phyloP scores from a whole-genome alignment of 2,329 filamentous ascomycete species.

The Cercospora sp. region DNA sequence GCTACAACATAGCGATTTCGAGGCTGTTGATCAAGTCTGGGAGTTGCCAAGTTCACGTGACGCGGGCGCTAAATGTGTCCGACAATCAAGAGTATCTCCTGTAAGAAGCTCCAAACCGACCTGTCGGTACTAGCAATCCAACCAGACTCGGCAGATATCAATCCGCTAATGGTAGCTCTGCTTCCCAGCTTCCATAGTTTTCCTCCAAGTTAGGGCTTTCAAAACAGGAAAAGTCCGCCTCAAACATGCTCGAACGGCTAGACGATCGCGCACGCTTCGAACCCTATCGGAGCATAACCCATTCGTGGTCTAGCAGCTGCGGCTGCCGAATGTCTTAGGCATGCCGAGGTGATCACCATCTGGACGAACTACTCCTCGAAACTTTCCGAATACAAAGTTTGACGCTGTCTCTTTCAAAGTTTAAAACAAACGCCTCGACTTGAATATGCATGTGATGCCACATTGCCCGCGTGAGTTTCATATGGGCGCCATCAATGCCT shows the following conservation, averaged over 20 bases:
- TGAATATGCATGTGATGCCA: neutral
- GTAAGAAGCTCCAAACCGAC: neutral
- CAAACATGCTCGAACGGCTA: neutral
- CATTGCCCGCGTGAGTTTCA: neutral
- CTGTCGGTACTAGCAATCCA: neutral
- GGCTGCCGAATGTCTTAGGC: neutral
- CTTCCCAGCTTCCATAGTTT: neutral
- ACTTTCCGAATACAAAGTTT: neutral
- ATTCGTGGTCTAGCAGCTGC: neutral
- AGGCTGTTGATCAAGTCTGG: too few species aligned
- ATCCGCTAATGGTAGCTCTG: neutral
- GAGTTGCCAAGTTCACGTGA: too few species aligned
- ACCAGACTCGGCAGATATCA: neutral
- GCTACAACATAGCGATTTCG: too few species aligned
- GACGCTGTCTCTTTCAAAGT: neutral
- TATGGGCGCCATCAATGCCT: neutral
- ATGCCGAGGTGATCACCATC: neutral
- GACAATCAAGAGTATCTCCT: too few species aligned
- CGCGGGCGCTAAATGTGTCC: too few species aligned
- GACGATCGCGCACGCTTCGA: neutral
- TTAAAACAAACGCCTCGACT: neutral
- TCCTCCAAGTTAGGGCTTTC: neutral
- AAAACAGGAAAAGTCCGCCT: neutral
- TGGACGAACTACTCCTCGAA: neutral
- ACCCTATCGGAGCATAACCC: neutral